Evolutionary conservation across 2,329 filamentous ascomycete species (phyloP).

Genomic region (Aspergillus luchuensis): DNA sequence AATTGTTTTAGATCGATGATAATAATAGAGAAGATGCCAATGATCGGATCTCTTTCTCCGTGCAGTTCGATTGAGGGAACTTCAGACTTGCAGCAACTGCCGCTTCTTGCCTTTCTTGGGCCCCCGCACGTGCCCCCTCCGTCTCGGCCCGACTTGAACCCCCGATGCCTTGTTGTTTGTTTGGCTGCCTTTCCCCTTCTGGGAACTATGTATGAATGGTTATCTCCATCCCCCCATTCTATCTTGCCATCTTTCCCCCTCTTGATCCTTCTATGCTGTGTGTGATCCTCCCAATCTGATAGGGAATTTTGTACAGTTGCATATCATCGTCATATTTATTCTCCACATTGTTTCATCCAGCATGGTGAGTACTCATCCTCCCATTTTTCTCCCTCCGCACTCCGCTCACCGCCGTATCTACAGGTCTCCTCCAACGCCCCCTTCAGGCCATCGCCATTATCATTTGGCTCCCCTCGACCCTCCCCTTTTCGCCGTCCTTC

Average conservation of each 20-base stretch:
- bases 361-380: conserved; percentile 22
- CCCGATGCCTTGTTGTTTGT: conserved; percentile 23
- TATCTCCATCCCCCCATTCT: background rate
- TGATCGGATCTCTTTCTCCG: background rate
- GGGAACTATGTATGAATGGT: background rate
- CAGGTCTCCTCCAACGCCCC: conserved; percentile 55
- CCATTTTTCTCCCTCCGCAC: background rate
- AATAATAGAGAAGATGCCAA: background rate
- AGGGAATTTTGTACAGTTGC: too few species aligned
- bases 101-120: background rate
- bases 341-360: background rate
- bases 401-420: background rate
- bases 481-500: conserved; percentile 71
- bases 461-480: conserved; percentile 69
- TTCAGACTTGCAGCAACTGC: background rate
- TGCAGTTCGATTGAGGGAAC: background rate
- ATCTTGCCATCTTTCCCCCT: background rate
- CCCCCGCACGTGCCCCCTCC: conserved; percentile 16
- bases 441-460: conserved; percentile 72
- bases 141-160: conserved; percentile 24
- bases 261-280: background rate
- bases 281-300: background rate
- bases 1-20: background rate
- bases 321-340: background rate
- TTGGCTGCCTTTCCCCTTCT: conserved; percentile 12